Evolutionary conservation across 345 rosid species (phyloP).

Genomic region (Murraya paniculata): DNA sequence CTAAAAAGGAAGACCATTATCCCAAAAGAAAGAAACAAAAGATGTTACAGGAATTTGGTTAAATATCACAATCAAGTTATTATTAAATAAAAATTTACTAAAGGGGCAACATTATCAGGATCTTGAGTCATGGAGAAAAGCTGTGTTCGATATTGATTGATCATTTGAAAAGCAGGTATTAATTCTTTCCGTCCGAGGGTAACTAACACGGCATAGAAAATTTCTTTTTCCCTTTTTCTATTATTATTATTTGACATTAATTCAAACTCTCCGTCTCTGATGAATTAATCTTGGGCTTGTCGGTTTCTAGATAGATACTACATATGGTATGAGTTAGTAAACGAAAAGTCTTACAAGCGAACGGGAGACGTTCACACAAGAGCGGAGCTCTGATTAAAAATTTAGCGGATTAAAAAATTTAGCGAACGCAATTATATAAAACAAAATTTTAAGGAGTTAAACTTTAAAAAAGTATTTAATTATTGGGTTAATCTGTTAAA

Average conservation of each 20-base stretch:
- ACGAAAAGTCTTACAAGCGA: neutral
- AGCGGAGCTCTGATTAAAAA: too few species aligned
- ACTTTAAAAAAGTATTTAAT: too few species aligned
- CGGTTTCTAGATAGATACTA: neutral
- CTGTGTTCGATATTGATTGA: neutral
- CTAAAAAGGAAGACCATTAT: neutral
- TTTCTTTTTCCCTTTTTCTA: neutral
- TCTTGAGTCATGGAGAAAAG: neutral
- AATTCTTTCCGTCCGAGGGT: neutral
- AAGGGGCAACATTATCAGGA: neutral
- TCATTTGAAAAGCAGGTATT: neutral
- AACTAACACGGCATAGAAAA: constrained; percentile 18
- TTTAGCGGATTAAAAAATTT: too few species aligned
- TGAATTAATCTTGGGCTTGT: neutral
- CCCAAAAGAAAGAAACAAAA: neutral
- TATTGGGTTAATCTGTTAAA: too few species aligned
- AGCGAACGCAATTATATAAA: too few species aligned
- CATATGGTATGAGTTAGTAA: neutral
- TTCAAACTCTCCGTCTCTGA: too few species aligned
- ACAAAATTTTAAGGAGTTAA: too few species aligned
- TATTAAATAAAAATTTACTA: neutral
- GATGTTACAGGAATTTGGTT: constrained; percentile 16
- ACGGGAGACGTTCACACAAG: neutral
- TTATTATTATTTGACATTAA: too few species aligned
- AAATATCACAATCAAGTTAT: constrained; percentile 9